Conservation (phyloP, 129 eudicot species). For the Flaveria ramosissima region DNA sequence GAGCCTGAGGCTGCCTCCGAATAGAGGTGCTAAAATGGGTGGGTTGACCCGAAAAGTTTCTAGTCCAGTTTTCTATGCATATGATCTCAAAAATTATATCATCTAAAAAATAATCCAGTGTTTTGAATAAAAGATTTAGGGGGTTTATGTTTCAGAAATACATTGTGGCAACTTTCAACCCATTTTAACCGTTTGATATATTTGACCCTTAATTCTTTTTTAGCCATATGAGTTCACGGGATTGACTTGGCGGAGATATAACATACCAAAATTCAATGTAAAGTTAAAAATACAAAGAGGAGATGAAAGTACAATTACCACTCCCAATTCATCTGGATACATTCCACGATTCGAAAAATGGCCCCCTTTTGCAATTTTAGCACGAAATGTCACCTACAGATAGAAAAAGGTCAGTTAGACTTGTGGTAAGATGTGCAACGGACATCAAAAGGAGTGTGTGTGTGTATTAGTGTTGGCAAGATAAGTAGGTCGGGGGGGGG, state of each 20-base stretch:
- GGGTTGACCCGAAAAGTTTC: not conserved
- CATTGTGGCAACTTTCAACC: not conserved
- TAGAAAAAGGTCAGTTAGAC: not conserved
- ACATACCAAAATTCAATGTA: not conserved
- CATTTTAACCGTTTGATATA: no score
- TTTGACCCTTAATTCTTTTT: not conserved
- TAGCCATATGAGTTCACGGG: not conserved
- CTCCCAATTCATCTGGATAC: slow-evolving; percentile 96
- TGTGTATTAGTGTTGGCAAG: not conserved
- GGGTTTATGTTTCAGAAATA: not conserved
- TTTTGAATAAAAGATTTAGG: not conserved
- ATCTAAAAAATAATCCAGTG: not conserved
- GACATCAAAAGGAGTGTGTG: not conserved
- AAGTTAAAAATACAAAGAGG: not conserved
- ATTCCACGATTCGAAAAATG: slow-evolving; percentile 67
- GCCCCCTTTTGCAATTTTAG: slow-evolving; percentile 78
- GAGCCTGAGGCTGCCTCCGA: not conserved
- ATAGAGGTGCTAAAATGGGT: not conserved
- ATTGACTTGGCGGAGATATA: not conserved
- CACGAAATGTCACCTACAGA: slow-evolving; percentile 82
- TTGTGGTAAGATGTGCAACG: slow-evolving; percentile 20
- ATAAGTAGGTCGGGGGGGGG: not conserved
- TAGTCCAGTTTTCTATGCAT: not conserved
- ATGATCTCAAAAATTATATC: not conserved
- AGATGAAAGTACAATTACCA: slow-evolving; percentile 50